Evolutionary conservation across 495 filamentous ascomycete species (phyloP), one percentile per base, ranked within the genome.

Genomic region (Penicillium crystallinum): DNA sequence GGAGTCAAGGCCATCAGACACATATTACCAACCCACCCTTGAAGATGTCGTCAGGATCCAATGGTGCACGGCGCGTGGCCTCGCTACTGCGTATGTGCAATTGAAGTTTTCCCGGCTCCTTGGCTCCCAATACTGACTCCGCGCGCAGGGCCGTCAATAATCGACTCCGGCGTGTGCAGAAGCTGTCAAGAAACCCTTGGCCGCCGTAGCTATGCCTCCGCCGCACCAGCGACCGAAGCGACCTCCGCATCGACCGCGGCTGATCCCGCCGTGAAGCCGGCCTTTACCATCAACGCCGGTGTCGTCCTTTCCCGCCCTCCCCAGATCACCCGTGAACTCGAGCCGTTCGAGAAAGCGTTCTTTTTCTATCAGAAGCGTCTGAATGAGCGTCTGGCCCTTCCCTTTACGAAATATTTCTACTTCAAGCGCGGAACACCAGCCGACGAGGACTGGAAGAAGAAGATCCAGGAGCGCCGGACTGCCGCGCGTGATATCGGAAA

Each of bases 291-390:
- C 76, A 85, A 85, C 52, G 82, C 90, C 53, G 83, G 84, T 46
- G 76, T 96, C 49, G 82, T 97, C 53, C 87, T 99, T 52, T 90
- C 90, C 23, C 88, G 93, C 29, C 83, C 95, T 6, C 93, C 93
- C 8, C 72, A 90, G 43, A 77, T 99, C 56, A 97, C 95, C 45
- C 87, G 87, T 53, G 77, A 86, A 44, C 85, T 90, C 15, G 85
- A 84, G 29, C 77, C 87, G 11, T 97, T 99, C 69, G 93, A 99
- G 70, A 86, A 89, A 66, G 77, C 91, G 45, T 97, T 81, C 75
- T 93, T 85, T 76, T 89, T 97, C 68, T 99, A 99, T 76, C 93
- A 99, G 73, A 89, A 89, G 53, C 90, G 93, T 11, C 79, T 99
- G 46, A 96, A 99, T 70, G 93, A 99, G 75, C 90, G 93, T 10